These are phyloP conservation scores for Clarkia xantiana DNA, from an alignment of 345 rosid genomes.

Conservation along the genomic window DNA sequence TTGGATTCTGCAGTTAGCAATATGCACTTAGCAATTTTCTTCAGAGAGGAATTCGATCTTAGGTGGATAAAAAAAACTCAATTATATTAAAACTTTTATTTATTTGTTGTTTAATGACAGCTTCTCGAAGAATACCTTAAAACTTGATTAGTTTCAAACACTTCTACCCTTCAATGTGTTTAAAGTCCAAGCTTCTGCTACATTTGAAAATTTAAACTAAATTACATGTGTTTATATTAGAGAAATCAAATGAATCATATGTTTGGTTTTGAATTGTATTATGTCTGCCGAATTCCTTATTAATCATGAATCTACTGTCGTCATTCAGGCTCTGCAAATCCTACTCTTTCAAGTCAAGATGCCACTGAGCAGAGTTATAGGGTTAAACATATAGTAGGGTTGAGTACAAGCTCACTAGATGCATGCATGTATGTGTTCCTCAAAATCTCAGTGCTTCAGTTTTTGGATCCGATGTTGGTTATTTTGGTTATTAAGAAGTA, in stretches of 20 bases:
- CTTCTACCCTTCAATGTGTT: background rate
- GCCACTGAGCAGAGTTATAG: constrained; percentile 47
- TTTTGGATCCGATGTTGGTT: too few species aligned
- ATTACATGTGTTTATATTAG: background rate
- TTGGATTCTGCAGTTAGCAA: too few species aligned
- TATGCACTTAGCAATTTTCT: too few species aligned
- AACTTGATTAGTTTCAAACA: constrained; percentile 47
- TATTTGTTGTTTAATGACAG: too few species aligned
- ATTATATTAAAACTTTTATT: too few species aligned
- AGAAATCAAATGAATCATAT: background rate
- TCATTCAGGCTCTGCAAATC: constrained; percentile 65
- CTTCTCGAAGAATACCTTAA: constrained; percentile 91
- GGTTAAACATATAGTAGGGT: constrained; percentile 35
- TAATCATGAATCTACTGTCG: background rate
- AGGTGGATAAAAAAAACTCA: too few species aligned
- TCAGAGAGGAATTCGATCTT: too few species aligned
- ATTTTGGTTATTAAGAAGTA: too few species aligned
- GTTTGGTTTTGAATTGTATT: background rate
- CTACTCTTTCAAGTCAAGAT: constrained; percentile 62
- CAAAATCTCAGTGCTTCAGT: too few species aligned
- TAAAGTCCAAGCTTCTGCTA: background rate
- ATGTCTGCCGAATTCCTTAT: background rate
- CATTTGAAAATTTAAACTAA: background rate
- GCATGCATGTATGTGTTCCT: constrained; percentile 46
- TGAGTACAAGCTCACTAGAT: constrained; percentile 24